Evolutionary conservation across 2,329 filamentous ascomycete genomes (phyloP).

Genomic region (Ambrosiella cleistominuta): DNA sequence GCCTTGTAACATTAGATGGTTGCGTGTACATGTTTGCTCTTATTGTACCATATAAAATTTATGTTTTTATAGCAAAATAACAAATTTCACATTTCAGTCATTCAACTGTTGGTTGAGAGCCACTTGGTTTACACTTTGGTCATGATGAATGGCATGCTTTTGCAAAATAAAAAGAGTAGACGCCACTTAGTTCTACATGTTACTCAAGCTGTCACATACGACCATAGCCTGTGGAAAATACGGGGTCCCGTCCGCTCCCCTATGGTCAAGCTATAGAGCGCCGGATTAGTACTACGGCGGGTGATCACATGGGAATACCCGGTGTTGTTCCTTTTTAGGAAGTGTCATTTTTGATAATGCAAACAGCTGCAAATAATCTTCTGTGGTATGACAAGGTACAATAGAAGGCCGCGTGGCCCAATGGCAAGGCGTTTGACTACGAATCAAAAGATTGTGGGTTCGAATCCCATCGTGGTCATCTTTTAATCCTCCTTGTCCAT

Average conservation of each 20-base stretch:
- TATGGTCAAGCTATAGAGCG: no score
- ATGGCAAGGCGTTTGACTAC: background rate
- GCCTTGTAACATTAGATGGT: conserved; percentile 10
- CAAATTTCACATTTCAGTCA: no score
- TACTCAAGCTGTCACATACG: no score
- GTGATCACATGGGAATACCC: no score
- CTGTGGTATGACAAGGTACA: background rate
- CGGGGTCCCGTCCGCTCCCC: no score
- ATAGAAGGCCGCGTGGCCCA: background rate
- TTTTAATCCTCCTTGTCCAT: background rate
- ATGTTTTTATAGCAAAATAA: background rate
- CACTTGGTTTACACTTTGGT: no score
- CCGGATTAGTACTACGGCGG: no score
- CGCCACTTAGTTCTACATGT: no score
- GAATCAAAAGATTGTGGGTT: conserved; percentile 1
- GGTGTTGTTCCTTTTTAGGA: background rate
- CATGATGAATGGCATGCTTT: no score
- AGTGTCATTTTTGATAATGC: background rate
- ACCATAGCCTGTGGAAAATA: no score
- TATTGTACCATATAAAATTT: background rate
- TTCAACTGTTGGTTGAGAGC: no score
- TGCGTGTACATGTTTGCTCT: background rate
- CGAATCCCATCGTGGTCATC: background rate
- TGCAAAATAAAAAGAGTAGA: no score
- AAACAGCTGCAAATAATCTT: background rate